Evolutionary conservation across 805 yeast genomes (phyloP).

Genomic region (Cyberlindnera meyerae): DNA sequence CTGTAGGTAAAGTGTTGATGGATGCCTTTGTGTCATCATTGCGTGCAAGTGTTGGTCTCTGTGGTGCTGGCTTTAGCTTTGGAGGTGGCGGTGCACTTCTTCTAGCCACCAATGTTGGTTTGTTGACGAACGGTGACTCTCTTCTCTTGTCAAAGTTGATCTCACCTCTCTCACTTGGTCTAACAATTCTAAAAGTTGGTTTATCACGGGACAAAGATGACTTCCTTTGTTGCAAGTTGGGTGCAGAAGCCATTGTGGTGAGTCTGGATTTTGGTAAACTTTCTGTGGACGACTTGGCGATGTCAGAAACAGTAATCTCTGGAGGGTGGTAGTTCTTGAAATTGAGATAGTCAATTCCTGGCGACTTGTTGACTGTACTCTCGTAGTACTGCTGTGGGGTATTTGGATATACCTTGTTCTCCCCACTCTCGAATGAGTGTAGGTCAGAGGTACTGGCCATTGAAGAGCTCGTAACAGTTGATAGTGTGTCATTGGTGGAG

Average conservation of each 20-base stretch:
- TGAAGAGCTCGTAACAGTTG: constrained; percentile 36
- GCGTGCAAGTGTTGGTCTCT: constrained; percentile 7
- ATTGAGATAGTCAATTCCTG: constrained; percentile 46
- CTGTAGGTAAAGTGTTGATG: constrained; percentile 15
- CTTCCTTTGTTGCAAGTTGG: too few relatives aligned
- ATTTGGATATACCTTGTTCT: constrained; percentile 45
- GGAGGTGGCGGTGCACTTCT: constrained; percentile 75
- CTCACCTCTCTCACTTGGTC: constrained; percentile 59
- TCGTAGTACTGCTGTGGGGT: constrained; percentile 67
- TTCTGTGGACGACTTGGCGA: constrained; percentile 1
- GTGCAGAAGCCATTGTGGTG: too few relatives aligned
- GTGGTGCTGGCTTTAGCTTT: constrained; percentile 2
- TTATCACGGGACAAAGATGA: constrained; percentile 4
- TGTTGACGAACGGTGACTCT: constrained; percentile 61
- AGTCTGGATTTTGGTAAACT: background rate
- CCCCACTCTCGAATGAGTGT: constrained; percentile 47
- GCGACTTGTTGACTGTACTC: constrained; percentile 31
- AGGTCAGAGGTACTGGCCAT: constrained; percentile 44
- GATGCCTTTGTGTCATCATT: constrained; percentile 7
- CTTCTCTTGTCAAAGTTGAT: constrained; percentile 80
- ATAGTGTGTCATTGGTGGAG: constrained; percentile 30
- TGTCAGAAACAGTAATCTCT: background rate
- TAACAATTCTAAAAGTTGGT: constrained; percentile 57
- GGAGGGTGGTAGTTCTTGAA: constrained; percentile 34
- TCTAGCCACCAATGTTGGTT: constrained; percentile 57